These are phyloP conservation scores for Cytospora paraplurivora DNA, from an alignment of 2,329 filamentous ascomycete genomes.

Conservation along the genomic window DNA sequence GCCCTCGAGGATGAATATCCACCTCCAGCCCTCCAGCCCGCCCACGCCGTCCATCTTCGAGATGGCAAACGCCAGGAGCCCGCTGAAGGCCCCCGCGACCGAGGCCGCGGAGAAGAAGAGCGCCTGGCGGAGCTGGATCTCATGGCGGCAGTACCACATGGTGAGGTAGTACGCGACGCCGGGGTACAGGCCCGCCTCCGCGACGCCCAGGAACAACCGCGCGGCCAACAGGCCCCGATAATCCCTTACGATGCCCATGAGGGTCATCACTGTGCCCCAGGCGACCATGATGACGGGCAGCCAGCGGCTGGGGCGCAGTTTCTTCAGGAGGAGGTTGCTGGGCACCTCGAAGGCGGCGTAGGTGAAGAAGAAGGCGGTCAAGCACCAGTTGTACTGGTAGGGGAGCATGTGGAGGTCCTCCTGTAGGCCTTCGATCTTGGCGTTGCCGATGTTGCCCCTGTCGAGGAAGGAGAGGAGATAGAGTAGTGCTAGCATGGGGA, in stretches of 20 bases:
- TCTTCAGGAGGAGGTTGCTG: constrained; percentile 78
- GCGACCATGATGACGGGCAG: constrained; percentile 75
- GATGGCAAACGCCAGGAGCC: constrained; percentile 52
- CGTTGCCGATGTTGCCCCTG: constrained; percentile 66
- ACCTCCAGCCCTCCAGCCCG: constrained; percentile 54
- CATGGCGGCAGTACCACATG: constrained; percentile 61
- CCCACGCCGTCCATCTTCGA: constrained; percentile 48
- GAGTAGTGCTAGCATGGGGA: constrained; percentile 66
- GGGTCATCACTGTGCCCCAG: constrained; percentile 52
- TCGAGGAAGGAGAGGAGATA: constrained; percentile 73
- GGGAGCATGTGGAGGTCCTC: constrained; percentile 59
- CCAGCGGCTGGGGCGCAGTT: constrained; percentile 71
- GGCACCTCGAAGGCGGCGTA: constrained; percentile 76
- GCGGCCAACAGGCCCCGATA: constrained; percentile 51
- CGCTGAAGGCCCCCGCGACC: constrained; percentile 71
- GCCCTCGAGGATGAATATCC: constrained; percentile 53
- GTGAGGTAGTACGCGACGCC: constrained; percentile 52
- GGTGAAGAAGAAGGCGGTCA: constrained; percentile 77
- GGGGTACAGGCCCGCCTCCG: constrained; percentile 66
- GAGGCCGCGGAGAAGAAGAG: constrained; percentile 84
- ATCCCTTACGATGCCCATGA: constrained; percentile 55
- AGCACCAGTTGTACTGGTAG: constrained; percentile 70
- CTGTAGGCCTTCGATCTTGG: constrained; percentile 62
- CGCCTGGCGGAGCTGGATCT: constrained; percentile 59
- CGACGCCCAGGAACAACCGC: constrained; percentile 64